phyloP scores from a whole-genome alignment of 768 basidiomycete species.

The Erythrobasidium yunnanense region DNA sequence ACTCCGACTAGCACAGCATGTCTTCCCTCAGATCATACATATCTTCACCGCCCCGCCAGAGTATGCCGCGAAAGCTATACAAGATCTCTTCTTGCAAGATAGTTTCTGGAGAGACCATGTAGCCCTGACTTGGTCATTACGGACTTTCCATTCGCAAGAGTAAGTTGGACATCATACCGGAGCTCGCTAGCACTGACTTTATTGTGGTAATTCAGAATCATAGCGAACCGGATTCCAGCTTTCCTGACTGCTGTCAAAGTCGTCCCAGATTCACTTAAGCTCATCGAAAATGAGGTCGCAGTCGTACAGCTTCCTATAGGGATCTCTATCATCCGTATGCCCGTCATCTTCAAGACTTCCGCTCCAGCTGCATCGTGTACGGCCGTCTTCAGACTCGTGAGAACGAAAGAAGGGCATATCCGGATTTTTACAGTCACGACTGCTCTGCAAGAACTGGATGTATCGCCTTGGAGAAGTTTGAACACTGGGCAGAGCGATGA shows the following conservation, averaged over 20 bases:
- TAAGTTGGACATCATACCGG: background rate
- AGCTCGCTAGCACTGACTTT: background rate
- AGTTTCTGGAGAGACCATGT: conserved; percentile 16
- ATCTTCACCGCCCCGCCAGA: background rate
- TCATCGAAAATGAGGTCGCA: background rate
- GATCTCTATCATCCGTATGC: background rate
- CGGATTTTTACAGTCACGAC: conserved; percentile 19
- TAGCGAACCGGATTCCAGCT: background rate
- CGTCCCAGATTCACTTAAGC: background rate
- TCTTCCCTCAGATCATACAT: background rate
- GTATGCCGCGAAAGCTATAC: background rate
- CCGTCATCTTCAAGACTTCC: background rate
- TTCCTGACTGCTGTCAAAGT: background rate
- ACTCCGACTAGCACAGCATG: background rate
- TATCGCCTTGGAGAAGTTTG: conserved; percentile 3
- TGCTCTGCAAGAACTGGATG: background rate
- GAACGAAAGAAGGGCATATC: background rate
- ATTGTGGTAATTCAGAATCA: background rate
- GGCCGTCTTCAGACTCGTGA: background rate
- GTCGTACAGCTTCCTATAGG: background rate
- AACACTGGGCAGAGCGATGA: too few relatives aligned
- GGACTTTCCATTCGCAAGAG: conserved; percentile 12
- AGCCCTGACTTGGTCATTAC: conserved; percentile 13
- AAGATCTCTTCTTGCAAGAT: background rate
- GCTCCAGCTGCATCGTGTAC: background rate